Base-by-base conservation (phyloP, 345 rosid species). In the Salix udensis region DNA sequence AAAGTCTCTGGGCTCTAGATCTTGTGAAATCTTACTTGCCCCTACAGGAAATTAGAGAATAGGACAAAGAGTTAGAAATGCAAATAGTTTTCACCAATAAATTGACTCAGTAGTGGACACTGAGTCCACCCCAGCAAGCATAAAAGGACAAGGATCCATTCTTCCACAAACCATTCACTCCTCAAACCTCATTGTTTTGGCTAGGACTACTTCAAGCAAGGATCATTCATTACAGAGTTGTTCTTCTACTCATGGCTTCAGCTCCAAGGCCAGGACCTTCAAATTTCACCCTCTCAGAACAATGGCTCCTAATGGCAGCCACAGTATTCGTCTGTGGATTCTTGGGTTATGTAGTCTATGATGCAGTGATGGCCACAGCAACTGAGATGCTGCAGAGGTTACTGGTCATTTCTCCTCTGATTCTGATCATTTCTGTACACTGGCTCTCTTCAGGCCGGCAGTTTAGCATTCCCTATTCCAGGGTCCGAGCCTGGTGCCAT, bases 401-500 rank as follows among this genome's bases (percentile, higher is more conserved):
- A 21, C 84, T 87, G 70, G 81, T 88, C 76, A 81, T 88, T 8
- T 88, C 86, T 44, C 91, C 89, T 46, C 72, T 88, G 80, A 76
- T 87, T 71, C 76, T 87, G 81, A 83, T 88, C 37, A 70, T 85
- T 19, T 77, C 80, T 2, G 88, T 88, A 67, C 91, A 88, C 66
- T 87, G 87, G 86, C 84, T 88, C 70, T 88, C 89, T 28, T 19
- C 90, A 2, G 84, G 91, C 31, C 28, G 60, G 65, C 76, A 74
- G 14, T 65, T 87, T 21, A 68, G 60, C 76, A 66, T 88, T 52
- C 87, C 87, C 87, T 0, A 78, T 88, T 65, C 90, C 88, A 1
- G 90, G 88, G 58, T 83, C 91, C 0, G 89, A 88, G 83, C 91
- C 88, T 0, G 83, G 74, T 7, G 86, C 87, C 77, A 84, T 87